A percentile compares a stretch with the other conserved stretches of the same genome.
Evolutionary conservation across 805 yeast genomes (phyloP).

Genomic region (Saccharomycopsis amapae): DNA sequence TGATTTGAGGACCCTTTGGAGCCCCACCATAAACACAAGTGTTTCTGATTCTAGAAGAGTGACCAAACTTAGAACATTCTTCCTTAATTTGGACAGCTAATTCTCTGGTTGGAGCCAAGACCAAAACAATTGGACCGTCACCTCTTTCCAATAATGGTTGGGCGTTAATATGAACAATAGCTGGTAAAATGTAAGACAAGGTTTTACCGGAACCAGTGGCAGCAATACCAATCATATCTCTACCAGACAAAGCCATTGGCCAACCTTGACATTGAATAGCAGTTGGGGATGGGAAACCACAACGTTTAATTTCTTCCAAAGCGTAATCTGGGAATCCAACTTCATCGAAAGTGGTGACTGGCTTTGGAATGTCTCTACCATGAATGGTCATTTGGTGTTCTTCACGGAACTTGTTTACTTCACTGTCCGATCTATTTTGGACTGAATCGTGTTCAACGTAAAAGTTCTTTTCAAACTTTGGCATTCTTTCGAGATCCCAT

Average conservation of each 20-base stretch:
- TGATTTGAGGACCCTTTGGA: constrained; percentile 94
- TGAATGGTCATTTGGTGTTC: constrained; percentile 77
- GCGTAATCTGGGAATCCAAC: constrained; percentile 98
- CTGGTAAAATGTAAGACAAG: constrained; percentile 91
- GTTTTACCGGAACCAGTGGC: constrained; percentile 99
- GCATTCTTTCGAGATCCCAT: constrained; percentile 72
- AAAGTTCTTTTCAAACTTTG: constrained; percentile 91
- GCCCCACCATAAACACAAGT: constrained; percentile 99
- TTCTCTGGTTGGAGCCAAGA: constrained; percentile 98
- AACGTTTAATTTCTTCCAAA: constrained; percentile 76
- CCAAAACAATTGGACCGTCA: constrained; percentile 95
- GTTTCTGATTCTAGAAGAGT: constrained; percentile 87
- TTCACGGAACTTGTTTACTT: constrained; percentile 68
- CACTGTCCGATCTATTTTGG: constrained; percentile 63
- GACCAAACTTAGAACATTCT: constrained; percentile 93
- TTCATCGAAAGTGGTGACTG: constrained; percentile 87
- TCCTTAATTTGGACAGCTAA: constrained; percentile 95
- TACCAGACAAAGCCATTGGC: constrained; percentile 99
- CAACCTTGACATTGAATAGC: constrained; percentile 99
- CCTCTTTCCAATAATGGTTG: constrained; percentile 91
- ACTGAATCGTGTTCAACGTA: constrained; percentile 82
- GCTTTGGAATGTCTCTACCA: constrained; percentile 88
- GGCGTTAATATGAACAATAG: constrained; percentile 96
- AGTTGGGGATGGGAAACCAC: constrained; percentile 92
- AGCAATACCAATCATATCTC: constrained; percentile 98